Evolutionary conservation across 2,329 filamentous ascomycete species (phyloP).

Genomic region (Lizonia empirigonia): DNA sequence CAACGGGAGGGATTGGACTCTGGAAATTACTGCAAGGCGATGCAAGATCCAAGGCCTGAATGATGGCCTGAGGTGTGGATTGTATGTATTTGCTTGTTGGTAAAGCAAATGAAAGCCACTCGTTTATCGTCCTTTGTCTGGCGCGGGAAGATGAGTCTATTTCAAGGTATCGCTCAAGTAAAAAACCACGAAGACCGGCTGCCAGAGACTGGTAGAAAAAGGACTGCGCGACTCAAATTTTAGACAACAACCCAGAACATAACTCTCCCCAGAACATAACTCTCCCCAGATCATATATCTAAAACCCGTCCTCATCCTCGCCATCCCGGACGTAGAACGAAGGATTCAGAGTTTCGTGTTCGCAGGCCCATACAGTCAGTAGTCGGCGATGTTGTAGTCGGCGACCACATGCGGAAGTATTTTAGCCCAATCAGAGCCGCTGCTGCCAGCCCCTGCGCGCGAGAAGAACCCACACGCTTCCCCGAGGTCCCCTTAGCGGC

Average conservation of each 20-base stretch:
- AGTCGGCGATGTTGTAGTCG: constrained; percentile 21
- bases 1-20: not conserved
- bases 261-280: too few relatives aligned
- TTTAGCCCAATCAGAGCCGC: constrained; percentile 6
- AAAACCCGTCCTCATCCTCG: constrained; percentile 1
- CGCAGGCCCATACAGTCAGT: constrained; percentile 17
- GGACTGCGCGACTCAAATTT: not conserved
- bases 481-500: constrained; percentile 15
- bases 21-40: not conserved
- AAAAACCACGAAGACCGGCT: too few relatives aligned
- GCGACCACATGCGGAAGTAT: constrained; percentile 18
- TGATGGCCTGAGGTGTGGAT: not conserved
- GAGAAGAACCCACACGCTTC: constrained; percentile 10
- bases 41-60: not conserved
- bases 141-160: constrained; percentile 5
- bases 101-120: constrained; percentile 10
- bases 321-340: constrained; percentile 6
- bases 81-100: not conserved
- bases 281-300: constrained; percentile 7
- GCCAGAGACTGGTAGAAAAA: not conserved
- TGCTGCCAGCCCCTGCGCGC: not conserved
- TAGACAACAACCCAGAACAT: not conserved
- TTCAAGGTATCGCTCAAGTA: not conserved
- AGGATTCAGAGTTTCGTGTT: constrained; percentile 17
- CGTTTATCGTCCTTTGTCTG: constrained; percentile 9